Percentiles rank a stretch among this genome's conserved stretches.
Conservation (phyloP, 192 early-diverging fungal genomes). For the Thamnidium elegans region DNA sequence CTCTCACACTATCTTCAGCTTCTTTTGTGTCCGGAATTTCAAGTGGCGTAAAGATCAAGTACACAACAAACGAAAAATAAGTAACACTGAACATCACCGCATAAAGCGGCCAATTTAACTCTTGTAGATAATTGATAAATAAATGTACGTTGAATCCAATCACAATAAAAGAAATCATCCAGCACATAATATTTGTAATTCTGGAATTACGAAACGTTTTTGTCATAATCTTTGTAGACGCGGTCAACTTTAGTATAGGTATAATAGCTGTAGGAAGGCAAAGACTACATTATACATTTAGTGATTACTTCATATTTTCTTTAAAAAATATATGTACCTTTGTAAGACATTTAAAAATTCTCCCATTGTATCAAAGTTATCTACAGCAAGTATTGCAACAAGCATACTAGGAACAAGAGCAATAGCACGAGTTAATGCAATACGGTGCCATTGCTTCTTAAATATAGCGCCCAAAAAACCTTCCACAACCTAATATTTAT, state of each 20-base stretch:
- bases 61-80: constrained; percentile 26
- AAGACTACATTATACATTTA: constrained; percentile 30
- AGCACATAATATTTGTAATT: constrained; percentile 34
- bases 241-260: constrained; percentile 59
- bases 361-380: constrained; percentile 60
- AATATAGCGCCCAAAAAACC: constrained; percentile 71
- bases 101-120: constrained; percentile 16
- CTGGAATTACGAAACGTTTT: constrained; percentile 23
- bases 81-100: background rate
- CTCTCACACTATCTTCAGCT: background rate
- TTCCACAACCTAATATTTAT: constrained; percentile 53
- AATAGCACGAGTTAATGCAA: constrained; percentile 58
- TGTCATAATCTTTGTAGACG: constrained; percentile 51
- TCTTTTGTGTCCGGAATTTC: background rate
- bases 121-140: constrained; percentile 35
- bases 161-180: constrained; percentile 48
- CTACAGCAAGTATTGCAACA: constrained; percentile 56
- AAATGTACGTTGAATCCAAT: constrained; percentile 57
- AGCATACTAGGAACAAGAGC: constrained; percentile 66
- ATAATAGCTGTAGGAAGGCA: constrained; percentile 63
- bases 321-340: constrained; percentile 28
- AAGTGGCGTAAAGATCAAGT: constrained; percentile 16
- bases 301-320: background rate
- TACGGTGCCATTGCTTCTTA: constrained; percentile 59
- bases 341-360: constrained; percentile 70